Evolutionary conservation across 176 grass and related monocot genomes (phyloP), one percentile per base, ranked within the genome.

Genomic region (Leersia perrieri): DNA sequence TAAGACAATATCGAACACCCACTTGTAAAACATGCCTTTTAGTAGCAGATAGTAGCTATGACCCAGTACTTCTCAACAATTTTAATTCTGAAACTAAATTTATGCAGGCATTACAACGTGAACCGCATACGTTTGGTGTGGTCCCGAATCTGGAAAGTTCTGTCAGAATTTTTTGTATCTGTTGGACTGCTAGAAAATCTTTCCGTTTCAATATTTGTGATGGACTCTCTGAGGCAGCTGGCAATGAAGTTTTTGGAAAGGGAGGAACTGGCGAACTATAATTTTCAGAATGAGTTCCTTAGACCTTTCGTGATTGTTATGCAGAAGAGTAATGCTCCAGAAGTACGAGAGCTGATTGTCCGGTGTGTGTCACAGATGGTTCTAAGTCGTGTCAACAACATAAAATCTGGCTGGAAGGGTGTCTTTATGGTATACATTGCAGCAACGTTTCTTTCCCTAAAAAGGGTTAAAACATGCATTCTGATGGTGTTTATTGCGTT

Each of bases 291-390:
- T 86, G 96, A 98, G 72, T 98, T 98, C 74, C 82, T 98, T 83
- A 79, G 85, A 74, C 96, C 96, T 77, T 98, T 98, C 73, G 96
- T 89, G 51, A 70, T 95, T 14, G 92, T 98, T 74, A 98, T 98
- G 96, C 82, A 93, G 85, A 91, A 91, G 49, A 98, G 96, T 70
- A 83, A 66, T 66, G 90, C 90, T 87, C 80, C 91, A 31, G 96
- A 98, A 74, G 92, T 98, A 58, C 73, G 96, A 30, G 96, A 98
- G 68, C 82, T 98, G 72, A 98, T 95, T 72, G 92, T 98, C 81
- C 91, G 96, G 18, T 98, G 92, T 87, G 86, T 98, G 60, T 98
- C 96, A 67, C 96, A 98, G 65, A 98, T 98, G 96, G 92, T 98
- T 60, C 85, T 98, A 66, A 91, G 92, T 82, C 90, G 90, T 25